phyloP scores from a whole-genome alignment of 2,329 filamentous ascomycete genomes.

The Pestalotiopsis sp. region DNA sequence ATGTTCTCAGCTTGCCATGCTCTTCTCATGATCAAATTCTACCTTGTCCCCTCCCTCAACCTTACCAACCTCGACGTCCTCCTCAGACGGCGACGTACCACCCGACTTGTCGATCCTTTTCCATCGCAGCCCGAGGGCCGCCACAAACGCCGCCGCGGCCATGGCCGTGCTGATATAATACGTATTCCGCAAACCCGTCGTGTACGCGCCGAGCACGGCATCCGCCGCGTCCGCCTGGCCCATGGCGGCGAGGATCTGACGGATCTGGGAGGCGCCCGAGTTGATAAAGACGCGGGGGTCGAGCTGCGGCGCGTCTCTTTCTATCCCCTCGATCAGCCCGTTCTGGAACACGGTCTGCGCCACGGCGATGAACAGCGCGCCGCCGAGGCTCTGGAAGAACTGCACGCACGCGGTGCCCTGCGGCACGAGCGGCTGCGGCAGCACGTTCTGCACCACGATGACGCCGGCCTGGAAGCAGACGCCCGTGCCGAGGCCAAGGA shows the following conservation, averaged over 20 bases:
- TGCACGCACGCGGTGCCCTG: slow-evolving; percentile 54
- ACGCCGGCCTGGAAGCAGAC: slow-evolving; percentile 50
- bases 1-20: neutral
- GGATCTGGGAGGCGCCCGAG: slow-evolving; percentile 54
- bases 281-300: slow-evolving; percentile 51
- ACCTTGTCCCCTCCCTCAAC: neutral
- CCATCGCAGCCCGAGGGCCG: slow-evolving; percentile 49
- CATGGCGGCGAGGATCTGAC: slow-evolving; percentile 43
- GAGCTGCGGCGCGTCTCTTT: slow-evolving; percentile 45
- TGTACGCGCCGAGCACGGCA: slow-evolving; percentile 50
- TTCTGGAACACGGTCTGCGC: slow-evolving; percentile 71
- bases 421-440: slow-evolving; percentile 50
- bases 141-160: slow-evolving; percentile 47
- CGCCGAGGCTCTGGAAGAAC: slow-evolving; percentile 68
- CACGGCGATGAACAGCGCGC: slow-evolving; percentile 66
- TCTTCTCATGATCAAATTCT: neutral
- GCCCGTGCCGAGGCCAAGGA: slow-evolving; percentile 57
- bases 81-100: neutral
- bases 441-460: slow-evolving; percentile 54
- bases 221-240: slow-evolving; percentile 43
- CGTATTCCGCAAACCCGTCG: slow-evolving; percentile 50
- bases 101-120: slow-evolving; percentile 52
- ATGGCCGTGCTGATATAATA: slow-evolving; percentile 56
- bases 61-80: neutral
- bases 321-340: slow-evolving; percentile 56